These are phyloP conservation scores for Cutaneotrichosporon sp. DNA, from an alignment of 1,284 basidiomycete species.

Conservation along the genomic window DNA sequence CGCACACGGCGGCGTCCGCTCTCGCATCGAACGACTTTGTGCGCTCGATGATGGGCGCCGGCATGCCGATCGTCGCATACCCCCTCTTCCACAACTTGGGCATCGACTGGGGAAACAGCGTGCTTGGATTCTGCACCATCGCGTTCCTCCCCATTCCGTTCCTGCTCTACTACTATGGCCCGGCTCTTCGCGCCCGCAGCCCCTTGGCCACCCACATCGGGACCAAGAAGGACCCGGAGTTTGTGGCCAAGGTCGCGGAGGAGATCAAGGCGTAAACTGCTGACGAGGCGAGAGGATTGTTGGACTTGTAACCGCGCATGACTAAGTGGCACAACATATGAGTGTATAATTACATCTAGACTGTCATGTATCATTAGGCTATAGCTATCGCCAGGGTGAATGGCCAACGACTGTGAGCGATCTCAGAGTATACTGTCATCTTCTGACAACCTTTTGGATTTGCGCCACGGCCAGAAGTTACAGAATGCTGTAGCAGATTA, in stretches of 20 bases:
- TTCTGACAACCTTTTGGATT: no score
- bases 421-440: no score
- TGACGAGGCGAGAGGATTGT: no score
- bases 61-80: constrained; percentile 40
- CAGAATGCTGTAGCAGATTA: no score
- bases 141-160: constrained; percentile 31
- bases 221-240: not conserved
- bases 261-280: no score
- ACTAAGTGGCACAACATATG: no score
- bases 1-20: constrained; percentile 54
- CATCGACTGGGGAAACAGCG: constrained; percentile 44
- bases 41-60: constrained; percentile 45
- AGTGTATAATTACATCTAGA: no score
- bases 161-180: constrained; percentile 50
- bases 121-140: constrained; percentile 39
- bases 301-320: no score
- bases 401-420: no score
- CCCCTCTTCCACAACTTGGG: constrained; percentile 47
- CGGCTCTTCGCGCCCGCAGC: constrained; percentile 45
- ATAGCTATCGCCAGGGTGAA: no score
- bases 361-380: no score
- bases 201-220: constrained; percentile 9
- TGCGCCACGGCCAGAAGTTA: no score
- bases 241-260: not conserved
- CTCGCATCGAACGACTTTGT: constrained; percentile 49